phyloP scores from a whole-genome alignment of 139 green algal genomes.

The Chlamydomonas asymmetrica region DNA sequence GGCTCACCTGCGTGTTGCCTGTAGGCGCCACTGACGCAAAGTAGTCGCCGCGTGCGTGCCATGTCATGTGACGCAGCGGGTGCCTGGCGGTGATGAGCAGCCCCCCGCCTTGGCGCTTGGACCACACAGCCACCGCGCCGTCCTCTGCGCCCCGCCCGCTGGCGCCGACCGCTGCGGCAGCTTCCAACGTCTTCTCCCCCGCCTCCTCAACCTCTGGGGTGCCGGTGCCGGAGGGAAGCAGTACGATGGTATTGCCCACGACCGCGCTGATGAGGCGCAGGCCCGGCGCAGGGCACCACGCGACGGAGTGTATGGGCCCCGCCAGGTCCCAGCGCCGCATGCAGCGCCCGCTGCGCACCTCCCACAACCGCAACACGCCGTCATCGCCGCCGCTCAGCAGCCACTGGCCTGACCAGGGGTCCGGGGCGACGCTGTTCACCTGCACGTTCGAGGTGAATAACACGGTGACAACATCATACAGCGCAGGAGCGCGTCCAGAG shows the following conservation, averaged over 20 bases:
- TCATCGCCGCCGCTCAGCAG: constrained; percentile 76
- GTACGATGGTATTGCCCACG: constrained; percentile 57
- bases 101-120: constrained; percentile 3
- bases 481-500: neutral
- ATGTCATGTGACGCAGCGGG: constrained; percentile 68
- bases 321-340: constrained; percentile 55
- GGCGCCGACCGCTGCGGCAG: constrained; percentile 17
- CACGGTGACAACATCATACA: too few species aligned
- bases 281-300: constrained; percentile 68
- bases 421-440: constrained; percentile 64
- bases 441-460: too few species aligned
- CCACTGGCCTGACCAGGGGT: constrained; percentile 81
- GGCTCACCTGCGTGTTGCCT: constrained; percentile 72
- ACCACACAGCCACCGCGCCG: constrained; percentile 30
- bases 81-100: constrained; percentile 43
- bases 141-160: neutral
- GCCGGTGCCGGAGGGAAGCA: constrained; percentile 62
- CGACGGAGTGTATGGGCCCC: constrained; percentile 52
- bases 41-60: constrained; percentile 93
- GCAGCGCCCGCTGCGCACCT: constrained; percentile 66
- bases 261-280: constrained; percentile 48
- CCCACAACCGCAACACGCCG: constrained; percentile 81
- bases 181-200: constrained; percentile 15
- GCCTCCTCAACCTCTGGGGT: constrained; percentile 23
- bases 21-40: constrained; percentile 79